Evolutionary conservation across 2,329 filamentous ascomycete species (phyloP).

Genomic region (Mycosphaerella sp.): DNA sequence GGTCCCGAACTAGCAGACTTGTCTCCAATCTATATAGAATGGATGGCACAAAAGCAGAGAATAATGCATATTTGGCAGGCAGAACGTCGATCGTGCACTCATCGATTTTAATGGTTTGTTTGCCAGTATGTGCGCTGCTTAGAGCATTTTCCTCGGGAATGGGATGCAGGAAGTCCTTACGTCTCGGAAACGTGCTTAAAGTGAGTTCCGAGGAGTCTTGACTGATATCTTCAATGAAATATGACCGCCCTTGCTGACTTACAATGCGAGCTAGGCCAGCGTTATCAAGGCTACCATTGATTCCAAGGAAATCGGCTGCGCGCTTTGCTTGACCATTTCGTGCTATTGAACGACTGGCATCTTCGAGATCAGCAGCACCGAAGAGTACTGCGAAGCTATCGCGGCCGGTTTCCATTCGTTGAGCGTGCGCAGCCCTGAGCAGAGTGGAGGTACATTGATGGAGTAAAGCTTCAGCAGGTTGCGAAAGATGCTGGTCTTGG

Average conservation of each 20-base stretch:
- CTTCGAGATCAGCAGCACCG: neutral
- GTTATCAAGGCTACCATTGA: neutral
- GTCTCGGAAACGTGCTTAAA: conserved; percentile 42
- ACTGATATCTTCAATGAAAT: conserved; percentile 14
- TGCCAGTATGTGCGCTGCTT: conserved; percentile 35
- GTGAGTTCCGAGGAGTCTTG: conserved; percentile 4
- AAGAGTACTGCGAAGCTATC: conserved; percentile 19
- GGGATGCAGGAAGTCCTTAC: conserved; percentile 54
- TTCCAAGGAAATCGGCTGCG: neutral
- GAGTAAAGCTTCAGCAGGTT: neutral
- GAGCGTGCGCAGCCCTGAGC: conserved; percentile 6
- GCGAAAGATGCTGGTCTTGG: neutral
- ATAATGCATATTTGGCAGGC: conserved; percentile 41
- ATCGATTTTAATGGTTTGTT: conserved; percentile 44
- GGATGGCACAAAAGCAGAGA: conserved; percentile 61
- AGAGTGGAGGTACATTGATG: neutral
- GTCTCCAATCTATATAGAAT: conserved; percentile 65
- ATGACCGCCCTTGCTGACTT: conserved; percentile 15
- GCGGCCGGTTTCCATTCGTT: conserved; percentile 5
- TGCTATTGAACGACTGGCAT: neutral
- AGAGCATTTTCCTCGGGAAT: conserved; percentile 8
- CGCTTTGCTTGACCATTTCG: neutral
- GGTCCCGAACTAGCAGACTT: conserved; percentile 54
- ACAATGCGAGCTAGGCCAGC: conserved; percentile 19
- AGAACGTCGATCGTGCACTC: conserved; percentile 46